These are phyloP conservation scores for Aspergillus ostianus DNA, from an alignment of 495 filamentous ascomycete species.

Conservation along the genomic window DNA sequence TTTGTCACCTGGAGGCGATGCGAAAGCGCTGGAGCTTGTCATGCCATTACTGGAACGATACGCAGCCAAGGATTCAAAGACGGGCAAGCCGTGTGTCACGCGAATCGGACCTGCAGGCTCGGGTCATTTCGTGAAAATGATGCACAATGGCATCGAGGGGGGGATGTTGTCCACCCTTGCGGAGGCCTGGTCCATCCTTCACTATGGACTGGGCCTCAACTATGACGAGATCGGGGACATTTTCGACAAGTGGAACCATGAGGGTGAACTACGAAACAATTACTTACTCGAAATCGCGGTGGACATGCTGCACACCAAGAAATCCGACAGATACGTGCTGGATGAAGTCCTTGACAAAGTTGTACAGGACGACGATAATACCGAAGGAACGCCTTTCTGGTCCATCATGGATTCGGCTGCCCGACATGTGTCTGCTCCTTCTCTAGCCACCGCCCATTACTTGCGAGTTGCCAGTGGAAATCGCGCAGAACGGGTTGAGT, in stretches of 20 bases:
- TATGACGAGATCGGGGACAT: slow-evolving; percentile 62
- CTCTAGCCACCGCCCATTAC: slow-evolving; percentile 62
- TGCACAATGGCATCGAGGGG: slow-evolving; percentile 76
- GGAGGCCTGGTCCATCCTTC: slow-evolving; percentile 67
- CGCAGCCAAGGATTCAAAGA: slow-evolving; percentile 56
- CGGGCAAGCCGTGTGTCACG: slow-evolving; percentile 61
- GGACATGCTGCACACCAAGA: slow-evolving; percentile 55
- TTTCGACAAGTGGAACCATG: slow-evolving; percentile 59
- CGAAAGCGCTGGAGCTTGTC: slow-evolving; percentile 54
- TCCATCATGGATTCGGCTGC: slow-evolving; percentile 58
- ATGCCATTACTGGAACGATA: slow-evolving; percentile 63
- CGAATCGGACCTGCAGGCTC: slow-evolving; percentile 60
- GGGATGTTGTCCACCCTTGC: slow-evolving; percentile 61
- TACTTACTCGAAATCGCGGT: slow-evolving; percentile 64
- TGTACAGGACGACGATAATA: slow-evolving; percentile 66
- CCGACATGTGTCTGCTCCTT: slow-evolving; percentile 64
- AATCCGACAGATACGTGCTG: slow-evolving; percentile 51
- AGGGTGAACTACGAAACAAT: slow-evolving; percentile 57
- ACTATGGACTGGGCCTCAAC: slow-evolving; percentile 54
- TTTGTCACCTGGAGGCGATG: slow-evolving; percentile 64
- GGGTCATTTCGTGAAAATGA: slow-evolving; percentile 76
- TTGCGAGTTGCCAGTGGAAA: slow-evolving; percentile 66
- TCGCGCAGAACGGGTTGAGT: slow-evolving; percentile 51
- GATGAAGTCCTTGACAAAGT: slow-evolving; percentile 71
- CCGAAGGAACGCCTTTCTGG: slow-evolving; percentile 71